These are phyloP conservation scores for Podila verticillata DNA, from an alignment of 192 early-diverging fungal genomes.

Conservation along the genomic window DNA sequence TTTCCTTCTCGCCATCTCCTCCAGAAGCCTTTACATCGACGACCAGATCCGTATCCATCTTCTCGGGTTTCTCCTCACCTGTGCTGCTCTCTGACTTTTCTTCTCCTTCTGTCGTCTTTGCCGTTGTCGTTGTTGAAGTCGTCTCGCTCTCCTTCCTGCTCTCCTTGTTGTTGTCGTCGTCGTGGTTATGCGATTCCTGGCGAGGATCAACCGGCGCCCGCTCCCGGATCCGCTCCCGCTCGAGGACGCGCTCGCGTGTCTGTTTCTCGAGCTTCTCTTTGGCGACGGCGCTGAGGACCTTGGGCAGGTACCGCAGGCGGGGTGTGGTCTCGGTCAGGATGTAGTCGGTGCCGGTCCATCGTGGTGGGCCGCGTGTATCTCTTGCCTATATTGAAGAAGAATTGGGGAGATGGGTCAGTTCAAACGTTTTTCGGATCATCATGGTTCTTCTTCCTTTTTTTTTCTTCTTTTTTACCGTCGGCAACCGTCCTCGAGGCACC, in stretches of 20 bases:
- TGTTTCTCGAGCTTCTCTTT: slow-evolving; percentile 16
- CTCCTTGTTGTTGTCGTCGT: background rate
- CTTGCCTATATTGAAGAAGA: no score
- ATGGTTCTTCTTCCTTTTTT: no score
- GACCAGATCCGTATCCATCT: background rate
- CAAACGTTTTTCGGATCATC: no score
- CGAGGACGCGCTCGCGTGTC: background rate
- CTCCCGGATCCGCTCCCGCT: background rate
- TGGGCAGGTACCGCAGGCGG: slow-evolving; percentile 43
- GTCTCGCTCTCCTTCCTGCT: background rate
- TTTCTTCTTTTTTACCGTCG: no score
- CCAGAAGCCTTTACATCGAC: background rate
- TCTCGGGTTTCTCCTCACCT: slow-evolving; percentile 11
- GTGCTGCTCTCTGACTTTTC: background rate
- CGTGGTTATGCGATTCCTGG: background rate
- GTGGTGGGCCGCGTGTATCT: background rate
- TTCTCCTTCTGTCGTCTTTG: background rate
- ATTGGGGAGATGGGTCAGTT: background rate
- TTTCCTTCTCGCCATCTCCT: background rate
- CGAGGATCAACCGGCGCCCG: background rate
- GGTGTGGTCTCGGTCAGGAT: slow-evolving; percentile 38
- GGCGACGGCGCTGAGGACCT: slow-evolving; percentile 28
- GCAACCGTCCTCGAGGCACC: background rate
- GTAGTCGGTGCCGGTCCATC: slow-evolving; percentile 20
- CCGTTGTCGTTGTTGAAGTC: background rate